A percentile compares a stretch with the other conserved stretches of the same genome.
These are phyloP conservation scores for Malassezia psittaci DNA, from an alignment of 1,284 basidiomycete species.

Conservation along the genomic window DNA sequence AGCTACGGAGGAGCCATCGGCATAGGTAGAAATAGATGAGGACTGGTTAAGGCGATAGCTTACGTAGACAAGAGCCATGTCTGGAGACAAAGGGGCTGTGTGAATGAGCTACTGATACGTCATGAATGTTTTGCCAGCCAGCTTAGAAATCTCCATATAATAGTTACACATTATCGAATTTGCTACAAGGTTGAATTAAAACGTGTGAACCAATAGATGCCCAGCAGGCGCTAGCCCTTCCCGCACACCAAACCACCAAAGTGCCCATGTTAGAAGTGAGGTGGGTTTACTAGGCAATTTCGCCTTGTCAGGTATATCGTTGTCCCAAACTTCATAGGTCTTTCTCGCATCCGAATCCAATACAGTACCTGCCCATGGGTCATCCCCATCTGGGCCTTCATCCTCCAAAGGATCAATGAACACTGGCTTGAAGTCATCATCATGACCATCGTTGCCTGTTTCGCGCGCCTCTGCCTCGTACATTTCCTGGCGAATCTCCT, in stretches of 20 bases:
- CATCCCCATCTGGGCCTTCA: not conserved
- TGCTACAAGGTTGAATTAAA: not conserved
- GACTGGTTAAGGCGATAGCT: no score
- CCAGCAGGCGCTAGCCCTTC: constrained; percentile 9
- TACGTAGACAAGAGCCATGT: no score
- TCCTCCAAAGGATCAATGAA: constrained; percentile 10
- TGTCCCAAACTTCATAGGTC: not conserved
- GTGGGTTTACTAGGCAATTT: not conserved
- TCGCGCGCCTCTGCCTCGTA: not conserved
- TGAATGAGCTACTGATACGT: not conserved
- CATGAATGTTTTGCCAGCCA: no score
- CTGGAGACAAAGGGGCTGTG: constrained; percentile 1
- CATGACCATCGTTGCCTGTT: not conserved
- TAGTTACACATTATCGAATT: no score
- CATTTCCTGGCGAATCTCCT: not conserved
- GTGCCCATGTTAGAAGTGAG: constrained; percentile 7
- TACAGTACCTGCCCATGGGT: constrained; percentile 8
- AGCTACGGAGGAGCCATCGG: not conserved
- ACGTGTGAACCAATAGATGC: constrained; percentile 8
- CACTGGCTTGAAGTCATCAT: not conserved
- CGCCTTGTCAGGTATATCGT: not conserved
- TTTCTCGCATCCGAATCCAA: constrained; percentile 10
- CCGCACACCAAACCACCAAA: constrained; percentile 9
- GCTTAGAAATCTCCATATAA: no score
- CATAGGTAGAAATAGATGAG: no score